These are phyloP conservation scores for Solanum megistacrolobum DNA, from an alignment of 257 asterid species.

Conservation along the genomic window DNA sequence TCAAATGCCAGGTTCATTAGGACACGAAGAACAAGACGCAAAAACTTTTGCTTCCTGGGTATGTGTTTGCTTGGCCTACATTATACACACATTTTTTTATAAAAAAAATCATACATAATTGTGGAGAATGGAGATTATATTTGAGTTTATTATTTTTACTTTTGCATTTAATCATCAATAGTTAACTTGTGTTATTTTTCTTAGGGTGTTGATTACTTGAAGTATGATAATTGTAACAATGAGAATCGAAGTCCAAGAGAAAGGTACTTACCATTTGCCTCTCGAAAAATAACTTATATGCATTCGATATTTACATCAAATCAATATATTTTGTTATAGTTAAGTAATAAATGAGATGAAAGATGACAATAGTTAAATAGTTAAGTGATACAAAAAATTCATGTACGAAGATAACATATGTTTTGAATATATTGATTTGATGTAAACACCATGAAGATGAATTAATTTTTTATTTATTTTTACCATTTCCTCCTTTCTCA, in stretches of 20 bases:
- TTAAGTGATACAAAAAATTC: neutral
- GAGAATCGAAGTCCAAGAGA: conserved; percentile 9
- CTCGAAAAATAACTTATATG: neutral
- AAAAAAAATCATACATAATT: neutral
- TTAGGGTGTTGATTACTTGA: conserved; percentile 87
- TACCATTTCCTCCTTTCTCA: neutral
- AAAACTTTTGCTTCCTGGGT: conserved; percentile 94
- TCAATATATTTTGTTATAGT: neutral
- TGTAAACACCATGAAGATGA: neutral
- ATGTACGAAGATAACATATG: neutral
- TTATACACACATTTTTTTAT: neutral
- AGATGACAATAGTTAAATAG: neutral
- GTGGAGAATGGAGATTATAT: neutral
- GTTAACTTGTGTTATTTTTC: neutral
- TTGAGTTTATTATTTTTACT: neutral
- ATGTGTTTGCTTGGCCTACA: neutral
- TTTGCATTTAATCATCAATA: neutral
- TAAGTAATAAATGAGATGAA: neutral
- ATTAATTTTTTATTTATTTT: too few species aligned
- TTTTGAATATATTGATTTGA: neutral
- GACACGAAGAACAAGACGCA: conserved; percentile 82
- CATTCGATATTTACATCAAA: neutral
- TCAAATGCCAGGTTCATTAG: conserved; percentile 80
- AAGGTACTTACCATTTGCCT: neutral
- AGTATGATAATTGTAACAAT: conserved; percentile 84